phyloP scores from a whole-genome alignment of 192 early-diverging fungal species.

The Phlyctochytrium arcticum region DNA sequence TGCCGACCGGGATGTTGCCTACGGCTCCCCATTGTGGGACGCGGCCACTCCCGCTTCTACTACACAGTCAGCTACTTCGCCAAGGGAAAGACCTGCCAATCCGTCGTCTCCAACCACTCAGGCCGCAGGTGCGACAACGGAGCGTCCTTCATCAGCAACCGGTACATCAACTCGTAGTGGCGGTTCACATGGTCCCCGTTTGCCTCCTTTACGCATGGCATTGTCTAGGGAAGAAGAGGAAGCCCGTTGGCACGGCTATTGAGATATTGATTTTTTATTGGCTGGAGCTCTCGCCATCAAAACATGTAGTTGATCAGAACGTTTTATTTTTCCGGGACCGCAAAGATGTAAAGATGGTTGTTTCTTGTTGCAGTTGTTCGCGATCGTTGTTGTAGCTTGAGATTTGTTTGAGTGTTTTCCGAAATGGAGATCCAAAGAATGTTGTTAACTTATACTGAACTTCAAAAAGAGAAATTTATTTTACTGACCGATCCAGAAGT shows the following conservation, averaged over 20 bases:
- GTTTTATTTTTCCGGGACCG: too few species aligned
- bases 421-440: too few species aligned
- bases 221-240: conserved; percentile 1
- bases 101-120: not conserved
- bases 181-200: not conserved
- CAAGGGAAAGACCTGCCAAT: not conserved
- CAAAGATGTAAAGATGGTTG: too few species aligned
- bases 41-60: not conserved
- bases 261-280: too few species aligned
- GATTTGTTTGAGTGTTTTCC: too few species aligned
- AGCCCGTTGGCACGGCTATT: not conserved
- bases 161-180: not conserved
- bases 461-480: too few species aligned
- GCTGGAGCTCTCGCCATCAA: too few species aligned
- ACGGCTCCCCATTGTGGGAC: not conserved
- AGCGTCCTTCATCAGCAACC: not conserved
- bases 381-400: too few species aligned
- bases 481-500: too few species aligned
- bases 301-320: too few species aligned
- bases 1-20: not conserved
- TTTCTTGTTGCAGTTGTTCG: too few species aligned
- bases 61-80: not conserved
- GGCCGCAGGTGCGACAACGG: not conserved
- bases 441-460: too few species aligned
- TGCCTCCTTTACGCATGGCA: conserved; percentile 9